Evolutionary conservation across 352 stramenopile species (phyloP).

Genomic region (Aphanomyces cochlioides): DNA sequence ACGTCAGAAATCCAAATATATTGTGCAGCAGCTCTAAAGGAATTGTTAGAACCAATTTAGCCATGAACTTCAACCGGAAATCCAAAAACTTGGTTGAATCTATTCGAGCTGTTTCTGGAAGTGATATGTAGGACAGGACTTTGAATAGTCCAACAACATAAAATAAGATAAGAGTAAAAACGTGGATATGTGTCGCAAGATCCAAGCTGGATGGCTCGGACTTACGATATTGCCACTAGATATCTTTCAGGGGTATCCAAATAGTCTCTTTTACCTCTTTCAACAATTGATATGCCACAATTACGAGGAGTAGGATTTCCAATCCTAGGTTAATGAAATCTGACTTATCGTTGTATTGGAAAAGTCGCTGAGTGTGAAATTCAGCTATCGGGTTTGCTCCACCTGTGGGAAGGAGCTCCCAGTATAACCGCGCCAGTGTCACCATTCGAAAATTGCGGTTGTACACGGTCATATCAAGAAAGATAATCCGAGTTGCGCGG

Average conservation of each 20-base stretch:
- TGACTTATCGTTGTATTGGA: background rate
- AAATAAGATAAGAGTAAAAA: slow-evolving; percentile 17
- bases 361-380: slow-evolving; percentile 13
- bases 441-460: slow-evolving; percentile 16
- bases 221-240: slow-evolving; percentile 2
- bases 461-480: slow-evolving; percentile 25
- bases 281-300: slow-evolving; percentile 13
- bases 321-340: slow-evolving; percentile 4
- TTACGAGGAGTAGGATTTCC: slow-evolving; percentile 1
- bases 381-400: background rate
- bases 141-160: slow-evolving; percentile 12
- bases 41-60: slow-evolving; percentile 5
- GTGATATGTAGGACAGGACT: slow-evolving; percentile 3
- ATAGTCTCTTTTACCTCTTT: background rate
- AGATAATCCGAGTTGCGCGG: slow-evolving; percentile 12
- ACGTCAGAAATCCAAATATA: slow-evolving; percentile 16
- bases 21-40: slow-evolving; percentile 3
- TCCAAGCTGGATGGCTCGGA: background rate
- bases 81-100: slow-evolving; percentile 1
- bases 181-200: background rate
- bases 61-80: slow-evolving; percentile 12
- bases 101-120: background rate
- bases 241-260: background rate
- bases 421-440: slow-evolving; percentile 2
- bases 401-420: slow-evolving; percentile 1